These are phyloP conservation scores for Gilbertella persicaria DNA, from an alignment of 371 early-diverging fungal genomes.

Conservation along the genomic window DNA sequence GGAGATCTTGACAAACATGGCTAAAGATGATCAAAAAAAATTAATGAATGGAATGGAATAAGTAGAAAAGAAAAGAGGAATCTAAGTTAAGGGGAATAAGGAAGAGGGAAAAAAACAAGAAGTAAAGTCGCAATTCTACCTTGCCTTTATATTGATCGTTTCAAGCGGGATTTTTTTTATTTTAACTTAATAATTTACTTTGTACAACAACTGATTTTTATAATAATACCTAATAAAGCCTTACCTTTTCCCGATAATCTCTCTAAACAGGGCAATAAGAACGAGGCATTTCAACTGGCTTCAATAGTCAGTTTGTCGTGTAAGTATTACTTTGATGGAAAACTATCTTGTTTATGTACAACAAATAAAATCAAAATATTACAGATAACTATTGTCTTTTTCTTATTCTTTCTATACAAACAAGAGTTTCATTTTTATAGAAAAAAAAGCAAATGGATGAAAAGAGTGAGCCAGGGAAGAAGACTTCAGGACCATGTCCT, in stretches of 20 bases:
- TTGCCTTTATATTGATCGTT: conserved; percentile 4
- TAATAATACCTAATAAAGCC: conserved; percentile 2
- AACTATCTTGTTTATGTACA: conserved; percentile 7
- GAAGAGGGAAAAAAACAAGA: background rate
- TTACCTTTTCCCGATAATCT: conserved; percentile 26
- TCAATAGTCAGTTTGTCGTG: background rate
- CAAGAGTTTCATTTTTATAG: no score
- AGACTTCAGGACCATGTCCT: no score
- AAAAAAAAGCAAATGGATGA: no score
- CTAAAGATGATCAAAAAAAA: background rate
- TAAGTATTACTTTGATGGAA: background rate
- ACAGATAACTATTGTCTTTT: background rate
- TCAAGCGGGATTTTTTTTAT: conserved; percentile 13
- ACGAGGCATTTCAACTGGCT: conserved; percentile 8
- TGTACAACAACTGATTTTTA: conserved; percentile 16
- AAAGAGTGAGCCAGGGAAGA: no score
- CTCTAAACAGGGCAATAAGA: conserved; percentile 15
- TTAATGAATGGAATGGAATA: conserved; percentile 14
- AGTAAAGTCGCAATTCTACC: no score
- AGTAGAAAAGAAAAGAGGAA: background rate
- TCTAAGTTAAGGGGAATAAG: background rate
- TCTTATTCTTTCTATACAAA: no score
- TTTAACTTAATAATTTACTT: conserved; percentile 20
- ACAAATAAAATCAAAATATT: no score
- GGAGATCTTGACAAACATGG: conserved; percentile 23